A percentile compares a stretch with the other conserved stretches of the same genome.
phyloP scores from a whole-genome alignment of 225 moss, liverwort and hornwort genomes.

The Ulota crispa region DNA sequence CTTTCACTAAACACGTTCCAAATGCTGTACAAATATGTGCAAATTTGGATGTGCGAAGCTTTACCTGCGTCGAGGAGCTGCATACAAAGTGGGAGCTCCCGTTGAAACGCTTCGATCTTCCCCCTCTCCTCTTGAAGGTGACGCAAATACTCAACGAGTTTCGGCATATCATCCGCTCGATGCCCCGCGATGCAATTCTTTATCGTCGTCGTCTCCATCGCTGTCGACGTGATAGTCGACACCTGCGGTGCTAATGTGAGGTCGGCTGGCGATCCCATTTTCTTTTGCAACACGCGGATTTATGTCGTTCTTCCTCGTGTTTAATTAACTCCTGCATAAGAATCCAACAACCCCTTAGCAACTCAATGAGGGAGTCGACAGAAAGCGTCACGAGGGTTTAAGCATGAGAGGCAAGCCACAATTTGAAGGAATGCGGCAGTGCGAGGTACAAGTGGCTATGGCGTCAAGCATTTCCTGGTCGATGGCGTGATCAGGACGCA shows the following conservation, averaged over 20 bases:
- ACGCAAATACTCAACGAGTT: constrained; percentile 63
- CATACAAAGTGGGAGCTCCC: constrained; percentile 95
- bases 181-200: constrained; percentile 42
- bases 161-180: constrained; percentile 35
- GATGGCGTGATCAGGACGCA: constrained; percentile 6
- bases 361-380: background rate
- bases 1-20: no score
- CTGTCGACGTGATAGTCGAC: constrained; percentile 35
- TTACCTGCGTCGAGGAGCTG: constrained; percentile 84
- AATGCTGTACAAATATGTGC: background rate
- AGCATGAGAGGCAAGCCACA: constrained; percentile 12
- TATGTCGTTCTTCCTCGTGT: background rate
- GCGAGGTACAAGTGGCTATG: constrained; percentile 16
- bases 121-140: constrained; percentile 81
- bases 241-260: constrained; percentile 65
- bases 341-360: constrained; percentile 26
- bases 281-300: background rate
- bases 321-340: constrained; percentile 24
- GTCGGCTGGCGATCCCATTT: constrained; percentile 80
- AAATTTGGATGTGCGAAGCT: no score
- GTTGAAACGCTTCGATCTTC: constrained; percentile 95
- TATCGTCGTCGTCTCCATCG: constrained; percentile 30
- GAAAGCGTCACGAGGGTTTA: constrained; percentile 21
- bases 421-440: background rate
- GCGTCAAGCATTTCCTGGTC: background rate